These are phyloP conservation scores for Marchantia paleacea DNA, from an alignment of 225 moss, liverwort and hornwort genomes.

Conservation along the genomic window DNA sequence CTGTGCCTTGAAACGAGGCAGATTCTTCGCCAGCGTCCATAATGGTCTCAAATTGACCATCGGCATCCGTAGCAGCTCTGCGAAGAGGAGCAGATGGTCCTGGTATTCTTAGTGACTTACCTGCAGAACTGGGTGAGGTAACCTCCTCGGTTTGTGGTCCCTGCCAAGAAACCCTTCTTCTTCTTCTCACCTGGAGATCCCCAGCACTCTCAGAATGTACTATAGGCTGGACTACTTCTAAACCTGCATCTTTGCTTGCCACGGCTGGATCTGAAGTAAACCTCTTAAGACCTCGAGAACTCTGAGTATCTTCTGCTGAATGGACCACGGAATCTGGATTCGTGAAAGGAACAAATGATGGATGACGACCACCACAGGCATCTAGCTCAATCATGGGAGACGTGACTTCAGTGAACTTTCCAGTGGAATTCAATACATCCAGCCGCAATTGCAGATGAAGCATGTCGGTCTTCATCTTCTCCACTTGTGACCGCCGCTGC, in stretches of 20 bases:
- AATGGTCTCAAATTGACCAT: conserved; percentile 4
- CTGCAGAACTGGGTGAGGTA: neutral
- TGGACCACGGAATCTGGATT: conserved; percentile 39
- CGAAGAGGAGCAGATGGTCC: conserved; percentile 11
- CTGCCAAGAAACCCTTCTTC: conserved; percentile 27
- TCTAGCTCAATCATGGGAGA: conserved; percentile 80
- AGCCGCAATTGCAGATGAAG: conserved; percentile 75
- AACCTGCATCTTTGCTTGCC: neutral
- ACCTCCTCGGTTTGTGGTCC: conserved; percentile 23
- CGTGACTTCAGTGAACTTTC: conserved; percentile 37
- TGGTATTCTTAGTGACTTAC: conserved; percentile 6
- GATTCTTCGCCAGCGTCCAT: neutral
- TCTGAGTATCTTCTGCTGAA: conserved; percentile 28
- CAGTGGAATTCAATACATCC: conserved; percentile 75
- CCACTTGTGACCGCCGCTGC: conserved; percentile 83
- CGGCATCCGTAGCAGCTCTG: conserved; percentile 18
- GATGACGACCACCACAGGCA: conserved; percentile 56
- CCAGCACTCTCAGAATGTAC: conserved; percentile 30
- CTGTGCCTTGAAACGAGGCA: conserved; percentile 10
- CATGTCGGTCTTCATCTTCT: conserved; percentile 98
- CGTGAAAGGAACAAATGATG: conserved; percentile 55
- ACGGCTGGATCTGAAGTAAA: conserved; percentile 56
- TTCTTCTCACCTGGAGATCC: conserved; percentile 29
- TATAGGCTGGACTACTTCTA: neutral
- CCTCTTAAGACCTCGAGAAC: conserved; percentile 56